Conservation (phyloP, 225 moss, liverwort and hornwort species). For the Marchantia paleacea region DNA sequence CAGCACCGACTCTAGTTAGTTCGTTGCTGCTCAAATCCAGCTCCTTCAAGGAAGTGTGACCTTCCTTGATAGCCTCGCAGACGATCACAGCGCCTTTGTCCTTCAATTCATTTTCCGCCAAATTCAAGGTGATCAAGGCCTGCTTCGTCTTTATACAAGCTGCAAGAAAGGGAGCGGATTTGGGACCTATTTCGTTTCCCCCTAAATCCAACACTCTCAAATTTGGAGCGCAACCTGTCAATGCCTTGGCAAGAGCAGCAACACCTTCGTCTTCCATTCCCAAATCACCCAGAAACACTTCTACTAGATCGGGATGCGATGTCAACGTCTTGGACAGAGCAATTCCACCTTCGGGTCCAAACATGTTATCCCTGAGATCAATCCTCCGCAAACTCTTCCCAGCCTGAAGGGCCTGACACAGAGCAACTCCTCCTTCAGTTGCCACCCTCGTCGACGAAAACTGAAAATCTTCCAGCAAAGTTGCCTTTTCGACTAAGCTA, state of each 20-base stretch:
- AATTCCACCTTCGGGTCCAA: constrained; percentile 75
- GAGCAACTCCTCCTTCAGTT: constrained; percentile 69
- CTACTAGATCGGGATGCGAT: constrained; percentile 58
- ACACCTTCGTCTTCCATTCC: constrained; percentile 81
- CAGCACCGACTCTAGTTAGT: constrained; percentile 62
- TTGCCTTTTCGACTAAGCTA: constrained; percentile 55
- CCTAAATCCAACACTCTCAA: constrained; percentile 77
- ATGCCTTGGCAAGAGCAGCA: constrained; percentile 56
- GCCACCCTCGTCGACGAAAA: constrained; percentile 92
- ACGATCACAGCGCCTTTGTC: constrained; percentile 67
- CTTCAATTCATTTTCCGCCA: constrained; percentile 89
- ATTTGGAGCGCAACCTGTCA: constrained; percentile 50
- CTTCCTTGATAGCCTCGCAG: constrained; percentile 57
- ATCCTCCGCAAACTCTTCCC: constrained; percentile 62
- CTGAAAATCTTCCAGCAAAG: constrained; percentile 74
- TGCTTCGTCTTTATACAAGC: constrained; percentile 61
- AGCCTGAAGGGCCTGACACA: constrained; percentile 63
- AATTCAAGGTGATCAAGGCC: constrained; percentile 52
- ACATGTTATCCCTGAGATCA: constrained; percentile 96
- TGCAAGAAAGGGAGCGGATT: constrained; percentile 61
- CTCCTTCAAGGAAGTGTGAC: constrained; percentile 46
- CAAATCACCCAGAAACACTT: constrained; percentile 78
- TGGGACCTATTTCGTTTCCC: constrained; percentile 78
- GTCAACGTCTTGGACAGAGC: constrained; percentile 62
- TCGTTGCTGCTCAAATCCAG: constrained; percentile 76